These are phyloP conservation scores for Cladophialophora yegresii DNA, from an alignment of 2,329 filamentous ascomycete species.

Conservation along the genomic window DNA sequence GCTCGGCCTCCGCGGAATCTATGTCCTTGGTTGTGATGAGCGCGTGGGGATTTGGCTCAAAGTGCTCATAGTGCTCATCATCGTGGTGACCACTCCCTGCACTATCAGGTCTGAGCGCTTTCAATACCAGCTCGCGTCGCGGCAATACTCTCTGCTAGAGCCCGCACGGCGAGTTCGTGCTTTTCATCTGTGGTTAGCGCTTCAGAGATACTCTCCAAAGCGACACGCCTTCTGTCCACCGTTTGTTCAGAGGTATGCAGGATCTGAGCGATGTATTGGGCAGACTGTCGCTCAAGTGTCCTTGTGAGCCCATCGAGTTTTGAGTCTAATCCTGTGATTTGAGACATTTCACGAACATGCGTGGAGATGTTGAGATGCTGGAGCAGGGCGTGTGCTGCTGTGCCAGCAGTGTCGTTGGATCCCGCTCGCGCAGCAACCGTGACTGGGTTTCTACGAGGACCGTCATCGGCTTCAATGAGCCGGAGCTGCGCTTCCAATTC, in stretches of 20 bases:
- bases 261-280: conserved; percentile 7
- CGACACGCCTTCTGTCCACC: conserved; percentile 4
- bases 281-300: conserved; percentile 6
- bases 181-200: neutral
- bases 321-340: neutral
- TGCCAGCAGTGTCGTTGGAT: neutral
- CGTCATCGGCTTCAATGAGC: conserved; percentile 1
- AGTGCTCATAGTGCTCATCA: too few relatives aligned
- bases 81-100: too few relatives aligned
- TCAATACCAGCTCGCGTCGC: conserved; percentile 15
- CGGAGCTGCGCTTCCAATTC: neutral
- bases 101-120: neutral
- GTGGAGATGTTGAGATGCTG: conserved; percentile 20
- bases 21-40: neutral
- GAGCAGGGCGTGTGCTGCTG: conserved; percentile 14
- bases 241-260: conserved; percentile 9
- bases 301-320: neutral
- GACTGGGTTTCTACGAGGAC: neutral
- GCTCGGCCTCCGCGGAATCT: neutral
- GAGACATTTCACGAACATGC: neutral
- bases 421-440: neutral
- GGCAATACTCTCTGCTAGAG: conserved; percentile 17
- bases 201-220: neutral
- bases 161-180: neutral
- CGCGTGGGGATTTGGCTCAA: too few relatives aligned